Percentiles rank a stretch among this genome's conserved stretches.
These are phyloP conservation scores for Zymoseptoria ardabiliae DNA, from an alignment of 2,329 filamentous ascomycete genomes.

Conservation along the genomic window DNA sequence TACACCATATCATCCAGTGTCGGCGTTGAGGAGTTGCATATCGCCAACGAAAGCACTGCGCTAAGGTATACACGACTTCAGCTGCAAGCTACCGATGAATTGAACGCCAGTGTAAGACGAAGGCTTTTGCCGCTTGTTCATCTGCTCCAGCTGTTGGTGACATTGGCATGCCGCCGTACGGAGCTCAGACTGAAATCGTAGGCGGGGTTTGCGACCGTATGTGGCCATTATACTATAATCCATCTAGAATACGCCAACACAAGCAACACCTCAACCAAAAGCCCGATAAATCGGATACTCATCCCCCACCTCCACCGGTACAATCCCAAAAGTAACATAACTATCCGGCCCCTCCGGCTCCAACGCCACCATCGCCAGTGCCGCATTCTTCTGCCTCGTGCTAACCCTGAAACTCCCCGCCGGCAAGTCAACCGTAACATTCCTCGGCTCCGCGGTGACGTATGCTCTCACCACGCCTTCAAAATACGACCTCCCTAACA, in stretches of 20 bases:
- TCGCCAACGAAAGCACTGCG: too few species aligned
- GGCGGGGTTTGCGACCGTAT: neutral
- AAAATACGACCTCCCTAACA: constrained; percentile 27
- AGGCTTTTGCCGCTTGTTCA: too few species aligned
- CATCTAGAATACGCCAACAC: neutral
- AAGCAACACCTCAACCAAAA: neutral
- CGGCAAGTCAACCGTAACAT: constrained; percentile 25
- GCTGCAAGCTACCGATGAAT: too few species aligned
- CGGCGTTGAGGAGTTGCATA: too few species aligned
- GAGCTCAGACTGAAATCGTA: too few species aligned
- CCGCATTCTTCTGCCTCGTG: constrained; percentile 33
- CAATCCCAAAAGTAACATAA: constrained; percentile 32
- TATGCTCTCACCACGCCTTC: constrained; percentile 30
- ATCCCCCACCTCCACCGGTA: constrained; percentile 31
- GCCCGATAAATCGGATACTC: constrained; percentile 29
- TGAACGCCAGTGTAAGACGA: too few species aligned
- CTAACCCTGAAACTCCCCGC: constrained; percentile 30
- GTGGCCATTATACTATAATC: neutral
- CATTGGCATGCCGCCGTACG: too few species aligned
- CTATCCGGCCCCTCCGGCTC: constrained; percentile 34
- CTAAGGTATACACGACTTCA: too few species aligned
- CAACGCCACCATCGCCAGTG: constrained; percentile 31
- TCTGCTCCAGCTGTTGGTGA: too few species aligned
- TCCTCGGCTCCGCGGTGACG: constrained; percentile 21
- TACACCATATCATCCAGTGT: too few species aligned